Evolutionary conservation across 805 yeast genomes (phyloP), one percentile per base, ranked within the genome.

Genomic region (Spencermartinsiella europaea): DNA sequence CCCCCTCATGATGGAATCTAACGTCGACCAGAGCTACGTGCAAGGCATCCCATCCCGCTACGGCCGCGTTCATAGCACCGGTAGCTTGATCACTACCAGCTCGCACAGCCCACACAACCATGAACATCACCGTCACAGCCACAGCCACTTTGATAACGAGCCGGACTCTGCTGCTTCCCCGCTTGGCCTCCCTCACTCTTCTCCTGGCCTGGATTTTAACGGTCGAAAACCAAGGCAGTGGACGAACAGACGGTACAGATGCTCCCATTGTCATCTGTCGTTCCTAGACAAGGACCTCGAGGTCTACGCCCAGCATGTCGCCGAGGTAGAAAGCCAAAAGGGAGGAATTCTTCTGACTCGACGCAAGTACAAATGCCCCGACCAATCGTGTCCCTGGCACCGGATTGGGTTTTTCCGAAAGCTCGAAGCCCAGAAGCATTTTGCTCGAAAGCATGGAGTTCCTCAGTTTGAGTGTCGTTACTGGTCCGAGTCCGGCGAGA

Each of bases 381-480:
- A 51, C 34, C 42, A 51, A 8, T 41, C 50, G 7, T 58, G 62
- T 36, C 59, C 57, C 10, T 58, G 61, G 61, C 48, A 51, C 38
- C 52, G 41, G 21, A 52, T 58, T 36, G 62, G 62, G 16, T 58
- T 58, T 40, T 51, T 53, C 45, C 55, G 62, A 27, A 58, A 58
- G 45, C 57, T 58, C n/a, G 62, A 58, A 42, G 51, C 49, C 17
- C 55, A 55, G 44, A 52, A 60, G 28, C 62, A 58, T 35, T 51
- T 35, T 40, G 53, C 54, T 10, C 47, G 61, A 35, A 57, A 58
- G 41, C 62, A 58, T 42, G 62, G 61, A 5, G 50, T 49, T 17
- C 62, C 61, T n/a, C 34, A 47, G 41, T 58, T 56, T 40, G 60
- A 58, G 39, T 58, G 62, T 44, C 50, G 62, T 16, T 58, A 52